These are phyloP conservation scores for Chaetomium fimeti DNA, from an alignment of 495 filamentous ascomycete species.

Conservation along the genomic window DNA sequence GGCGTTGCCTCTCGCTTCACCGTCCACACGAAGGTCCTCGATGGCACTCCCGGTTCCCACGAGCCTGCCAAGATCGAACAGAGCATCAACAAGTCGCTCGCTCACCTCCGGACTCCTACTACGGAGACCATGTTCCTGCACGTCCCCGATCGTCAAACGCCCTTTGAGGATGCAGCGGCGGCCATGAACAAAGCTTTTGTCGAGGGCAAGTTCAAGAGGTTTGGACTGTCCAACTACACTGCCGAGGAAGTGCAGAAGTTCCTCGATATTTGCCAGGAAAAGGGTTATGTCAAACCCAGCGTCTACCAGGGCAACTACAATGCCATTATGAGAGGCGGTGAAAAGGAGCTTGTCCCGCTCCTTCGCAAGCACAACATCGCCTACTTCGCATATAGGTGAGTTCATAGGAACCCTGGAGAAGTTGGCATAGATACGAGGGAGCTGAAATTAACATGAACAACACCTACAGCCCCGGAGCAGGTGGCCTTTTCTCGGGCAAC, in stretches of 20 bases:
- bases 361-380: neutral
- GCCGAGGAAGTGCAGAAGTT: neutral
- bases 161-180: neutral
- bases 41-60: neutral
- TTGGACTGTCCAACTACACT: neutral
- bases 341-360: constrained; percentile 1
- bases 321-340: neutral
- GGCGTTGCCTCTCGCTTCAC: neutral
- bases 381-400: constrained; percentile 2
- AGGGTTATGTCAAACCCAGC: neutral
- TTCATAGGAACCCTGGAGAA: neutral
- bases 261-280: neutral
- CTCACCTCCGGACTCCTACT: neutral
- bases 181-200: neutral
- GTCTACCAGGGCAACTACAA: constrained; percentile 14
- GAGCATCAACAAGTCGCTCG: neutral
- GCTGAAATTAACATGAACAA: no score
- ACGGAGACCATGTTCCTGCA: neutral
- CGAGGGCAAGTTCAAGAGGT: neutral
- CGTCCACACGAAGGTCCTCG: neutral
- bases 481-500: neutral
- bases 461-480: neutral
- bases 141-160: neutral
- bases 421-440: no score
- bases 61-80: neutral